Base-by-base conservation (phyloP, 2,329 filamentous ascomycete species). In the Colletotrichum gigasporum region DNA sequence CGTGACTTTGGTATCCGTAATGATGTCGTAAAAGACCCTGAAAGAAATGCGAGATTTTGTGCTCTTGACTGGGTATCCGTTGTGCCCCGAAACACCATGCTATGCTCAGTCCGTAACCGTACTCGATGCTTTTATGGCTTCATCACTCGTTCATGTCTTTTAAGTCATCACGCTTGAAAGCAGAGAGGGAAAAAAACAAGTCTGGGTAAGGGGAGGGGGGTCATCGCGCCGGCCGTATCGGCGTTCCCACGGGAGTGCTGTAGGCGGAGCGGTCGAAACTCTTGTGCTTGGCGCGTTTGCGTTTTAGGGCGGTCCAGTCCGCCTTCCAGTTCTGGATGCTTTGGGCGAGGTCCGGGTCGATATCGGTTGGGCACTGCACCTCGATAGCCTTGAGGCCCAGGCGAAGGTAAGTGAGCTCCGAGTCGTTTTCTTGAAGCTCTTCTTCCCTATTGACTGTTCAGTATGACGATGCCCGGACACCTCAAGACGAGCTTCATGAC, bases 311-410 rank as follows among this genome's bases (percentile, higher is more conserved):
- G 9, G 80, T 75, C 82, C 86, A 90, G 70, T 90, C 87, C 30
- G 83, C 74, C 74, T 88, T 90, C 84, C 88, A 90, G 67, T 82
- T 82, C 63, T 81, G 77, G 67, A 90, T 89, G 73, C 85, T 87
- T 66, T 84, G 81, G 65, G 83, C 79, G 32, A 90, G 82, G 63
- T 89, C 87, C 26, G 80, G 78, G 72, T 89, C 85, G 2, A 80
- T 79, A 61, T 82, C 81, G 42, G 79, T 74, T 5, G 84, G 79
- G 71, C 83, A 83, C 68, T 87, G 85, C 16, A 88, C 83, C 77
- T 90, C 87, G 68, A 90, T 83, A 20, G 85, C 86, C 68, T 88
- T 86, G 66, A 89, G 80, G 71, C 86, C 84, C 65, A 91, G 85
- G 61, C 87, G 85, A 41, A 89, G 81, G 71, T 87, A 87, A 44